Percentiles rank a stretch among this genome's conserved stretches.
Conservation (phyloP, 768 basidiomycete genomes). For the Boletus rubroflammeus region DNA sequence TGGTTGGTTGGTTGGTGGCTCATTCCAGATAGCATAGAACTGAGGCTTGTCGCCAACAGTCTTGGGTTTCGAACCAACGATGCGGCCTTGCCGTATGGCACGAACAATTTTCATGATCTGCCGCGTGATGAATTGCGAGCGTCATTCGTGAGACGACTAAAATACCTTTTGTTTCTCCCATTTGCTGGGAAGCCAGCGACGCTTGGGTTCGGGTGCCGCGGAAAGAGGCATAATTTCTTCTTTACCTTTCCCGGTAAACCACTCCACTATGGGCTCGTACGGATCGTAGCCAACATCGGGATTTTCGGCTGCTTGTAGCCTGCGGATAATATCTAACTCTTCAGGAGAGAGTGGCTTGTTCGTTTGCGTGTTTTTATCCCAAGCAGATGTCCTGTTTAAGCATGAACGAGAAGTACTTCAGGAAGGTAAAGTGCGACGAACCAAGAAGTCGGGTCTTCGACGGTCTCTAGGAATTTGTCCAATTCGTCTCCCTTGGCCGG, state of each 20-base stretch:
- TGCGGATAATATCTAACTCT: constrained; percentile 91
- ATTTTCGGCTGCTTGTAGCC: constrained; percentile 87
- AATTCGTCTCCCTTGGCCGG: constrained; percentile 95
- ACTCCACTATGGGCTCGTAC: constrained; percentile 90
- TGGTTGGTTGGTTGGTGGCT: constrained; percentile 65
- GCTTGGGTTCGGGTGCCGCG: constrained; percentile 90
- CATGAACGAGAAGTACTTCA: background rate
- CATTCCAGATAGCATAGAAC: constrained; percentile 89
- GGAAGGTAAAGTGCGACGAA: constrained; percentile 32
- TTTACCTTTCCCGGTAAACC: constrained; percentile 96
- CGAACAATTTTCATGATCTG: constrained; percentile 99
- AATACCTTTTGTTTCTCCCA: constrained; percentile 99
- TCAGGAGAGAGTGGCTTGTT: constrained; percentile 84
- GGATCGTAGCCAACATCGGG: constrained; percentile 89
- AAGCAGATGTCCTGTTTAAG: constrained; percentile 74
- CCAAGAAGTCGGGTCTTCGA: constrained; percentile 92
- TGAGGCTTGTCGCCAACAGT: constrained; percentile 57
- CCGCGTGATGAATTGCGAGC: constrained; percentile 1
- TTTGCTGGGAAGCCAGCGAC: constrained; percentile 95
- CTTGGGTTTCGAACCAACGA: constrained; percentile 85
- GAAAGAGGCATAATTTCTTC: constrained; percentile 94
- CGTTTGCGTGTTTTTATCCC: constrained; percentile 82
- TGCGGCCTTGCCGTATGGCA: constrained; percentile 94
- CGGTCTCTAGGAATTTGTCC: constrained; percentile 92
- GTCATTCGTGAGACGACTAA: background rate